Conservation (phyloP, 1,284 basidiomycete species). For the Hemileia vastatrix region DNA sequence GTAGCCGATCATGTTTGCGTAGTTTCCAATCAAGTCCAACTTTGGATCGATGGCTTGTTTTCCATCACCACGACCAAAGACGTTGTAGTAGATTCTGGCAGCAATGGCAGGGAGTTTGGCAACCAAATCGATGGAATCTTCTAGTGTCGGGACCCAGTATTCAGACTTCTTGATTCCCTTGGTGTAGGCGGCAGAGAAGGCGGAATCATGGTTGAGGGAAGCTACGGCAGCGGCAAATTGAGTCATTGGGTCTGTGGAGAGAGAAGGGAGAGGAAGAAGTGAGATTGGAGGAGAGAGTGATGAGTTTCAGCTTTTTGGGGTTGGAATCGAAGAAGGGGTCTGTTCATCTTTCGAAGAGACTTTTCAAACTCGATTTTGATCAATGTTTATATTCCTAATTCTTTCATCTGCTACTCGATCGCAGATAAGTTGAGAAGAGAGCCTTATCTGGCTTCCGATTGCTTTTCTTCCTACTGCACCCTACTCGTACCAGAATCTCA, state of each 20-base stretch:
- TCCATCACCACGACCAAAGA: conserved; percentile 73
- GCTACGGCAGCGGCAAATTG: conserved; percentile 90
- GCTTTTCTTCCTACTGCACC: too few relatives aligned
- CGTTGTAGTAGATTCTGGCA: conserved; percentile 90
- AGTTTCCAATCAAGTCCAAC: conserved; percentile 89
- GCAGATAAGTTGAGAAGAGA: too few relatives aligned
- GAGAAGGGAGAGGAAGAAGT: background rate
- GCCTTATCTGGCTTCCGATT: too few relatives aligned
- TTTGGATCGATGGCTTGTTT: conserved; percentile 72
- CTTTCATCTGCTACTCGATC: too few relatives aligned
- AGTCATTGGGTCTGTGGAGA: conserved; percentile 91
- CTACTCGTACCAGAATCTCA: too few relatives aligned
- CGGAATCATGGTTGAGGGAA: conserved; percentile 95
- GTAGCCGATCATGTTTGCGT: conserved; percentile 82
- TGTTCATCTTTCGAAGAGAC: too few relatives aligned
- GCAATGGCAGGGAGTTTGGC: conserved; percentile 96
- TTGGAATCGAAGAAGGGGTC: too few relatives aligned
- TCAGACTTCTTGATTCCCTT: conserved; percentile 88
- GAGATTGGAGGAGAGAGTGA: conserved; percentile 54
- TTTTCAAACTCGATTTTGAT: too few relatives aligned
- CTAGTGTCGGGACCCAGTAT: conserved; percentile 91
- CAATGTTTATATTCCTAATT: too few relatives aligned
- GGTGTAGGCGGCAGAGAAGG: conserved; percentile 90
- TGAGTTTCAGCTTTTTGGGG: too few relatives aligned
- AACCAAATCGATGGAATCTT: conserved; percentile 95